phyloP scores from a whole-genome alignment of 176 grass and related monocot species.

The Metroxylon sagu region DNA sequence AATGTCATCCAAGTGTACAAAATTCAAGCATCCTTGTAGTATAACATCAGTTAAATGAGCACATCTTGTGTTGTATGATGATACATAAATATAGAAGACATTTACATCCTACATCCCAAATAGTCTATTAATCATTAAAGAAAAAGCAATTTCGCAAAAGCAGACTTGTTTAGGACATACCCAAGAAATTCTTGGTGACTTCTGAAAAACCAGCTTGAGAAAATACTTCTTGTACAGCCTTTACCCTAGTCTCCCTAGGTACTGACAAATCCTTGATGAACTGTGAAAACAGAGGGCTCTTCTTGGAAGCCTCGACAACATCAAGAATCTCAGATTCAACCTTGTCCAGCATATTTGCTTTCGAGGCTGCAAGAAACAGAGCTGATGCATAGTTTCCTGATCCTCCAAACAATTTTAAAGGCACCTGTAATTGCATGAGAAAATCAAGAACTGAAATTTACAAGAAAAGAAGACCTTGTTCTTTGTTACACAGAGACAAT shows the following conservation, averaged over 20 bases:
- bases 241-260: conserved; percentile 73
- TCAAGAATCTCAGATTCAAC: conserved; percentile 74
- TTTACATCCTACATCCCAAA: not conserved
- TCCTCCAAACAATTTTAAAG: conserved; percentile 64
- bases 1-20: no score
- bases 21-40: no score
- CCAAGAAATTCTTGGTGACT: conserved; percentile 83
- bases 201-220: conserved; percentile 75
- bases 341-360: conserved; percentile 62
- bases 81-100: not conserved
- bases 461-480: not conserved
- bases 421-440: conserved; percentile 35
- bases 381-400: conserved; percentile 93
- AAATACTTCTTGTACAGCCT: conserved; percentile 65
- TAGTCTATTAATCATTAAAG: no score
- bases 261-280: conserved; percentile 80
- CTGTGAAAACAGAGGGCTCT: conserved; percentile 70
- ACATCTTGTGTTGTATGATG: no score
- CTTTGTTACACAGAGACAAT: no score
- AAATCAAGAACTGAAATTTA: not conserved
- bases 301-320: conserved; percentile 73
- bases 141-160: no score
- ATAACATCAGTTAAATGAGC: no score
- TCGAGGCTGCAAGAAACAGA: conserved; percentile 76
- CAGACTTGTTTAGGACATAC: conserved; percentile 20